Base-by-base conservation (phyloP, 1,284 basidiomycete genomes). In the Puccinia hordei region DNA sequence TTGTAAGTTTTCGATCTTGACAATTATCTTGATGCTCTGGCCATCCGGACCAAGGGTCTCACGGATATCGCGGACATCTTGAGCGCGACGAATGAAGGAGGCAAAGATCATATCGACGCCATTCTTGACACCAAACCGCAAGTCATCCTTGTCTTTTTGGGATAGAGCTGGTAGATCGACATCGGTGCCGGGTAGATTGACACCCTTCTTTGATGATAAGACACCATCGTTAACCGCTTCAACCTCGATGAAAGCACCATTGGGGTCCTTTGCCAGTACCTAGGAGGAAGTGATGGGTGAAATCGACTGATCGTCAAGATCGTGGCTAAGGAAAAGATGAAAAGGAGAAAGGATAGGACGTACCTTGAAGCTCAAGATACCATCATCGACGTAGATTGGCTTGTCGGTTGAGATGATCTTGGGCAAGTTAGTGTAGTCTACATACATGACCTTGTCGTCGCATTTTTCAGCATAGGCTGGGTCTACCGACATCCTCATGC, bases 81-180 rank as follows among this genome's bases (percentile, higher is more conserved):
- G 89, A 59, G 90, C 95, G 80, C 92, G 91, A 83, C 95, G 93
- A 87, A 98, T 98, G 86, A 98, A 98, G 1, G 95, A 98, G 22
- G 95, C 95, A 85, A 98, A 98, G 85, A 98, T 88, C 94, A 99
- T 99, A 89, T 99, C 97, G 83, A 99, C 94, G 82, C 92, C 91
- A 87, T 99, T 98, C 89, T 92, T 92, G 86, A 98, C 96, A 87
- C 97, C 97, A 83, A 99, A 99, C 82, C 89, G 87, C 81, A 99
- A 88, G 87, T 99, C 97, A 82, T 91, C 90, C 89, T 95, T 96
- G 89, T 99, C 97, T 90, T 99, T 99, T 81, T 95, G 93, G 81
- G 95, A 98, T 76, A 99, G 91, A 77, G 97, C 94, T 80, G 97
- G 97, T 75, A 99, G 91, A 88, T 99, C 97, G 85, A 99, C 97